phyloP scores from a whole-genome alignment of 352 stramenopile genomes.

The Elongisporangium prolatum region DNA sequence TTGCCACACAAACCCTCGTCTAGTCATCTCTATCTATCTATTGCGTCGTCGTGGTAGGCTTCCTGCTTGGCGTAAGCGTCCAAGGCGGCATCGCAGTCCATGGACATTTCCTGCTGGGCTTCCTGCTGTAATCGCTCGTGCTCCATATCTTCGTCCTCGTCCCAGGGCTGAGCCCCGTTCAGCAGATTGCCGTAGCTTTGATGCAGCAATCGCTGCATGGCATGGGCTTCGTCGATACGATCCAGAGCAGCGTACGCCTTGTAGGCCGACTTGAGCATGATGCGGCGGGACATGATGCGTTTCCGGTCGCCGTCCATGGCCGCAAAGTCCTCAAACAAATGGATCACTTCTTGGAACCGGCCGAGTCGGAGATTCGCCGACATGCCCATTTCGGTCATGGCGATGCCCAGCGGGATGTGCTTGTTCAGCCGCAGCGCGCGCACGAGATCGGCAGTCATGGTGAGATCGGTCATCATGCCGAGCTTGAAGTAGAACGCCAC shows the following conservation, averaged over 20 bases:
- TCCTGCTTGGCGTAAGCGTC: conserved; percentile 15
- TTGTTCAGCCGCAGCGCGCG: conserved; percentile 65
- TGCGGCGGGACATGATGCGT: conserved; percentile 41
- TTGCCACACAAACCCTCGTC: conserved; percentile 12
- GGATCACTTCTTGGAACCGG: conserved; percentile 51
- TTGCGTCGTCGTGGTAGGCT: conserved; percentile 16
- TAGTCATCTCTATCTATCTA: conserved; percentile 20
- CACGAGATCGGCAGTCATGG: conserved; percentile 62
- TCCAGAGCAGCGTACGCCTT: conserved; percentile 46
- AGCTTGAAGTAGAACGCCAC: conserved; percentile 66
- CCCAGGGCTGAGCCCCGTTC: conserved; percentile 4
- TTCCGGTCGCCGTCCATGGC: conserved; percentile 53
- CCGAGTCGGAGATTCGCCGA: conserved; percentile 51
- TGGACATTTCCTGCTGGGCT: not conserved
- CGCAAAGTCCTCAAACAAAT: conserved; percentile 76
- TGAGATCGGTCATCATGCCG: conserved; percentile 51
- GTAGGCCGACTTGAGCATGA: conserved; percentile 59
- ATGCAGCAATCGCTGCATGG: conserved; percentile 42
- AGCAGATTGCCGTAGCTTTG: conserved; percentile 28
- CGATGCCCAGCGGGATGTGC: conserved; percentile 65
- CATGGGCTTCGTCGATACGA: conserved; percentile 57
- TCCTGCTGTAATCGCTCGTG: conserved; percentile 3
- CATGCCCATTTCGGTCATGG: conserved; percentile 75
- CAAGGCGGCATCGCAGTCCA: conserved; percentile 12
- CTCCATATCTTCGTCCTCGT: conserved; percentile 3